Evolutionary conservation across 495 filamentous ascomycete genomes (phyloP).

Genomic region (Podospora appendiculata): DNA sequence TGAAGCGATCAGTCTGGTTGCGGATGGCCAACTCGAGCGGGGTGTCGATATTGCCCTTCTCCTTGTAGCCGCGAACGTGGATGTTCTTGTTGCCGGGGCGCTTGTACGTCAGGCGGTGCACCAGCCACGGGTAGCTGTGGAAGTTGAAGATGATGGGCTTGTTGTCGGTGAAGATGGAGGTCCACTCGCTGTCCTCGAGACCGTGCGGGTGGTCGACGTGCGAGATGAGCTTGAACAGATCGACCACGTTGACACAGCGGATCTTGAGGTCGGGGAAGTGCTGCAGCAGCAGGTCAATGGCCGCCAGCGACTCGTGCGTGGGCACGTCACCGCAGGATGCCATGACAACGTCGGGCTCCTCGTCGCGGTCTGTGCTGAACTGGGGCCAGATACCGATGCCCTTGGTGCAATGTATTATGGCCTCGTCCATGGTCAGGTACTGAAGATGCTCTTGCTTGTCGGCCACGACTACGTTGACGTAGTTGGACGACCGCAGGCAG

Average conservation of each 20-base stretch:
- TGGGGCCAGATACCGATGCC: constrained; percentile 47
- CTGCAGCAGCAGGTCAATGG: constrained; percentile 56
- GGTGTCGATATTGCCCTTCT: constrained; percentile 75
- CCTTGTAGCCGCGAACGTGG: constrained; percentile 64
- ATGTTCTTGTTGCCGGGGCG: constrained; percentile 56
- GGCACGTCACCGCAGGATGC: constrained; percentile 63
- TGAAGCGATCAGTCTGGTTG: constrained; percentile 64
- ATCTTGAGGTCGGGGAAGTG: constrained; percentile 60
- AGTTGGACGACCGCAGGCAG: constrained; percentile 60
- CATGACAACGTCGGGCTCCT: constrained; percentile 62
- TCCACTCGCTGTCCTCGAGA: constrained; percentile 52
- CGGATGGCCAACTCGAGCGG: constrained; percentile 64
- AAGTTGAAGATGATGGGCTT: constrained; percentile 71
- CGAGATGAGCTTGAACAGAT: constrained; percentile 67
- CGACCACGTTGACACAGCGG: constrained; percentile 67
- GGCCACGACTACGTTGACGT: constrained; percentile 69
- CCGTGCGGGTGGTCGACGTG: constrained; percentile 60
- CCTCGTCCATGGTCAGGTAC: constrained; percentile 59
- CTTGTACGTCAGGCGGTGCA: constrained; percentile 65
- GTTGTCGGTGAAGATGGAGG: constrained; percentile 57
- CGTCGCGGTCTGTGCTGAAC: constrained; percentile 47
- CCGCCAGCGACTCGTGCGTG: constrained; percentile 61
- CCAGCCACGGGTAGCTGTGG: constrained; percentile 70
- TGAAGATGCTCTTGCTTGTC: constrained; percentile 73
- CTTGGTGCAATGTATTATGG: constrained; percentile 63